Evolutionary conservation across 192 early-diverging fungal species (phyloP).

Genomic region (Rhizophlyctis rosea): DNA sequence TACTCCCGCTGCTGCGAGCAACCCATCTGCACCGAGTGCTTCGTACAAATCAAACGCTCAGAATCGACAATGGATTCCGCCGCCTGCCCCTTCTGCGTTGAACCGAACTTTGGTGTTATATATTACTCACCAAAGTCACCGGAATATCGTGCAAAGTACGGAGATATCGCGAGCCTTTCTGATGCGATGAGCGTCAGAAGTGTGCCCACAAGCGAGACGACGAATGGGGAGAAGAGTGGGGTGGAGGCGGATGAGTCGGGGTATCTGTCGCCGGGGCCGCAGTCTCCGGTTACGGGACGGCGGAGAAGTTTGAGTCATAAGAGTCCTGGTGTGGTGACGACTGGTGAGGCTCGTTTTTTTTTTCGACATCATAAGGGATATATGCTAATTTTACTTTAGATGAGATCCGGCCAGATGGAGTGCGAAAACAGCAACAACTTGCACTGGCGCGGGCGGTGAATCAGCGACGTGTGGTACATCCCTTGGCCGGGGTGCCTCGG

Average conservation of each 20-base stretch:
- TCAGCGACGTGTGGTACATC: slow-evolving; percentile 18
- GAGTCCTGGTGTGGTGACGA: slow-evolving; percentile 29
- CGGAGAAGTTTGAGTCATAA: slow-evolving; percentile 28
- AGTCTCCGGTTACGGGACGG: too few relatives aligned
- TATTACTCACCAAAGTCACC: slow-evolving; percentile 48
- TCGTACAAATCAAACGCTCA: slow-evolving; percentile 91
- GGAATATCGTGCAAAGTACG: too few relatives aligned
- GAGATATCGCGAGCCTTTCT: too few relatives aligned
- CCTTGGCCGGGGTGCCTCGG: slow-evolving; percentile 25
- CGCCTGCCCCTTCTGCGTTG: slow-evolving; percentile 84
- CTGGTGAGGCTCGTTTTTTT: slow-evolving; percentile 16
- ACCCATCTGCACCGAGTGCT: slow-evolving; percentile 96
- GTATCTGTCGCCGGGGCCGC: too few relatives aligned
- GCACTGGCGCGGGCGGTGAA: slow-evolving; percentile 28
- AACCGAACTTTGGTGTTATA: slow-evolving; percentile 77
- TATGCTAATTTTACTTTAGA: slow-evolving; percentile 39
- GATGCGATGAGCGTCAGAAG: too few relatives aligned
- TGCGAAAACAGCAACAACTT: slow-evolving; percentile 42
- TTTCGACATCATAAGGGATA: background rate
- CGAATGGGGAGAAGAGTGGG: background rate
- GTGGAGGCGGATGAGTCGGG: background rate
- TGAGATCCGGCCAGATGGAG: slow-evolving; percentile 70
- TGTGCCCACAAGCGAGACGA: too few relatives aligned
- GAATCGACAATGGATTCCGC: slow-evolving; percentile 64
- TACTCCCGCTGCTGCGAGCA: slow-evolving; percentile 90